phyloP scores from a whole-genome alignment of 306 rosid species.

The Alnus rubra region DNA sequence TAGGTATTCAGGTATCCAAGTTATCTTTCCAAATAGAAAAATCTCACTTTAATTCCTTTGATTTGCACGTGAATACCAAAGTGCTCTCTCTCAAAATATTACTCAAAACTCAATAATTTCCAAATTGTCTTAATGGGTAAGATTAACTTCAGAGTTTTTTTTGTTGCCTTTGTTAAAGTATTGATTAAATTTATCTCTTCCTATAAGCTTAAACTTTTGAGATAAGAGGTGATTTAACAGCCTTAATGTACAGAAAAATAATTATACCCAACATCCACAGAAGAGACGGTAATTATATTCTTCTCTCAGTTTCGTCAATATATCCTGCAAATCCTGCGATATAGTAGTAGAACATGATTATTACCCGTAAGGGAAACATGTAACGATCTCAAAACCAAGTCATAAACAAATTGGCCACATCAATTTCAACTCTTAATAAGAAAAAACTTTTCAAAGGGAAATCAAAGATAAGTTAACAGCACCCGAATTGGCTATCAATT shows the following conservation, averaged over 20 bases:
- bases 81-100: too few species aligned
- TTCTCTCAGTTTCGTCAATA: conserved; percentile 85
- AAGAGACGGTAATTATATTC: conserved; percentile 87
- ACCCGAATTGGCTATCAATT: background rate
- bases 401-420: background rate
- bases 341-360: background rate
- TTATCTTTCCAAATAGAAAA: too few species aligned
- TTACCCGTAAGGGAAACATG: conserved; percentile 12
- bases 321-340: conserved; percentile 73
- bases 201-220: too few species aligned
- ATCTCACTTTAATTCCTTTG: too few species aligned
- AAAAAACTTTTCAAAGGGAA: background rate
- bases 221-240: too few species aligned
- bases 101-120: too few species aligned
- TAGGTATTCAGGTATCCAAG: too few species aligned
- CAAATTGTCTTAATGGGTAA: too few species aligned
- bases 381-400: conserved; percentile 5
- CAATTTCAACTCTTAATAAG: background rate
- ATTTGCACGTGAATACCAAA: too few species aligned
- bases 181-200: too few species aligned
- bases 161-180: too few species aligned
- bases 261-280: conserved; percentile 61
- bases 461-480: background rate
- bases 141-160: too few species aligned
- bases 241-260: conserved; percentile 5